Evolutionary conservation across 345 rosid species (phyloP).

Genomic region (Gossypium turneri): DNA sequence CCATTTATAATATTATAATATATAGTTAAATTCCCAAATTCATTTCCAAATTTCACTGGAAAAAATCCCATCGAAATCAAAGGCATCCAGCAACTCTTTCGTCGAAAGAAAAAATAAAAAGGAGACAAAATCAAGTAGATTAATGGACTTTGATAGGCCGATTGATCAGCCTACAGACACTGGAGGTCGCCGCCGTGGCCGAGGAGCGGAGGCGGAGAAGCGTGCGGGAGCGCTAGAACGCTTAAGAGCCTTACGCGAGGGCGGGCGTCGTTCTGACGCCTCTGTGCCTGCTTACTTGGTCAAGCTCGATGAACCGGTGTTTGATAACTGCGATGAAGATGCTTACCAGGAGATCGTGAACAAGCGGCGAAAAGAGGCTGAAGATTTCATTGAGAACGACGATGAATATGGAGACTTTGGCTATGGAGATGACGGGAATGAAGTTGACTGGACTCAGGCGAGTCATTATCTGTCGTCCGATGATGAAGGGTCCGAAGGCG

Average conservation of each 20-base stretch:
- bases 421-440: conserved; percentile 78
- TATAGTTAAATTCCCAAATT: not conserved
- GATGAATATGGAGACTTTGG: conserved; percentile 74
- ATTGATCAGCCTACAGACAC: conserved; percentile 35
- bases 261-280: conserved; percentile 55
- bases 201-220: conserved; percentile 50
- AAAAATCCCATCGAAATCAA: not conserved
- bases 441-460: conserved; percentile 83
- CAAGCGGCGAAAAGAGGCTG: conserved; percentile 72
- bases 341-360: conserved; percentile 73
- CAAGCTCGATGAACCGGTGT: conserved; percentile 69
- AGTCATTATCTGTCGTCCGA: conserved; percentile 57
- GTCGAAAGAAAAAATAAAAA: not conserved
- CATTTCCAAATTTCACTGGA: not conserved
- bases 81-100: not conserved
- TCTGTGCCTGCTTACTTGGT: conserved; percentile 54
- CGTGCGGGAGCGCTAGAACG: conserved; percentile 66
- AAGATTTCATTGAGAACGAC: conserved; percentile 73
- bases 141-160: conserved; percentile 15
- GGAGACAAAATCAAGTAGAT: not conserved
- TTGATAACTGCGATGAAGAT: conserved; percentile 68
- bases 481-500: conserved; percentile 67
- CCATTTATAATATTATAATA: not conserved
- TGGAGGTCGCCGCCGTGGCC: conserved; percentile 45
- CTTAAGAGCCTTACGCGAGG: conserved; percentile 63